Base-by-base conservation (phyloP, 169 alveolate species). In the Amoebophrya sp. region DNA sequence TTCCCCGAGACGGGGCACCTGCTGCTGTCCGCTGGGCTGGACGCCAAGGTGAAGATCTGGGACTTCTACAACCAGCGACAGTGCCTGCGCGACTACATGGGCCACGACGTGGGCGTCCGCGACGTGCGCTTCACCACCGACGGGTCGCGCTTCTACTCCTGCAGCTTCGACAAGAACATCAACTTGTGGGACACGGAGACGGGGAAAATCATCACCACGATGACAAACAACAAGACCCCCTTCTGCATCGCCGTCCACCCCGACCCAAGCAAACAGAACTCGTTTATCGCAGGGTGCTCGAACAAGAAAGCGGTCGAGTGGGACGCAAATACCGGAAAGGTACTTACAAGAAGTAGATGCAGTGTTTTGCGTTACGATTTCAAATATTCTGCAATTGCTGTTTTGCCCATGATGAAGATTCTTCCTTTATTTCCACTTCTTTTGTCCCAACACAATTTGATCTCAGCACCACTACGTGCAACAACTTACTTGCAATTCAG, bases 101-200 rank as follows among this genome's bases (percentile, higher is more conserved):
- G 99, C 0, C 99, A 98, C 93, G 93, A 95, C 18, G 95, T 96
- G 92, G 98, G 98, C 0, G 98, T 98, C 38, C 96, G 98, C 93
- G 99, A 97, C 92, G 93, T 98, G 23, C 95, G 94, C 40, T 96
- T 96, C 92, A 66, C 94, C 23, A 40, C 54, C 35, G 94, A 32
- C 33, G 95, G 95, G 14, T 0, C 32, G n/a, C 92, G 95, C 32
- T 95, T 95, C 88, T 94, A 95, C 77, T 90, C 55, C 66, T 39
- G 92, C 39, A 33, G 92, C 39, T 93, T 89, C 91, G 95, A 93
- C 92, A 38, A 40, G 77, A 92, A 91, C 12, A 88, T 93, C 40
- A 77, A 90, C 54, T 77, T 93, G 40, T 98, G 99, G 99, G 99
- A 98, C 92, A 97, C 99, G 35, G 99, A 98, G 95, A 94, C 96